Conservation (phyloP, 2,329 filamentous ascomycete genomes). For the Xylariales sp. region DNA sequence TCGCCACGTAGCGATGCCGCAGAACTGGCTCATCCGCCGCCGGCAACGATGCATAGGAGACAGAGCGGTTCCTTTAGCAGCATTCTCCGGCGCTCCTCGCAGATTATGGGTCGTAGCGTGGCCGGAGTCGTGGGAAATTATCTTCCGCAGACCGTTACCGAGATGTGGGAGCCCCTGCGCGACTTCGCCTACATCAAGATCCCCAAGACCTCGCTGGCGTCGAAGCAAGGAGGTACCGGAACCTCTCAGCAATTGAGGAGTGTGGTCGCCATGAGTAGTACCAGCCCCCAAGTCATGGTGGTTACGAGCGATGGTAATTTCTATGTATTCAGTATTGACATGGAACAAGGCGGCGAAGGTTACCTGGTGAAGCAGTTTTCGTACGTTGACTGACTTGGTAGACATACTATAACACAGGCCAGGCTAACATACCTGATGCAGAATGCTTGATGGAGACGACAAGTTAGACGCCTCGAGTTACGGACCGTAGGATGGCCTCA, state of each 20-base stretch:
- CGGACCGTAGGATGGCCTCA: constrained; percentile 25
- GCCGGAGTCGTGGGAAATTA: constrained; percentile 89
- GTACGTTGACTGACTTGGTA: constrained; percentile 48
- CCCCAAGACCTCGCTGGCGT: constrained; percentile 50
- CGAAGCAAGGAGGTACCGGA: constrained; percentile 18
- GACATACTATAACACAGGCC: not conserved
- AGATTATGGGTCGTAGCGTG: constrained; percentile 85
- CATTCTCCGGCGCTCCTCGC: constrained; percentile 89
- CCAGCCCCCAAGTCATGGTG: constrained; percentile 93
- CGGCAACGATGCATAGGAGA: constrained; percentile 33
- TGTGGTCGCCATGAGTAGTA: constrained; percentile 96
- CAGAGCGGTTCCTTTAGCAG: constrained; percentile 78
- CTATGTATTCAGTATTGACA: constrained; percentile 91
- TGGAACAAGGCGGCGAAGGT: constrained; percentile 91
- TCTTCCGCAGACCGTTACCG: constrained; percentile 85
- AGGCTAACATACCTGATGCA: constrained; percentile 18
- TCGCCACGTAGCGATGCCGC: constrained; percentile 44
- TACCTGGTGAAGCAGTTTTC: constrained; percentile 88
- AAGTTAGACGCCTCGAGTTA: constrained; percentile 47
- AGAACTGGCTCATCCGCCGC: constrained; percentile 29
- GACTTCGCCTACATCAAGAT: constrained; percentile 98
- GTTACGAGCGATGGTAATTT: constrained; percentile 94
- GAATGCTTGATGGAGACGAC: constrained; percentile 51
- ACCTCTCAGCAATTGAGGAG: constrained; percentile 59
- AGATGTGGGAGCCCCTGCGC: constrained; percentile 93